Conservation (phyloP, 2,329 filamentous ascomycete genomes). For the Plectosphaerella cucumerina region DNA sequence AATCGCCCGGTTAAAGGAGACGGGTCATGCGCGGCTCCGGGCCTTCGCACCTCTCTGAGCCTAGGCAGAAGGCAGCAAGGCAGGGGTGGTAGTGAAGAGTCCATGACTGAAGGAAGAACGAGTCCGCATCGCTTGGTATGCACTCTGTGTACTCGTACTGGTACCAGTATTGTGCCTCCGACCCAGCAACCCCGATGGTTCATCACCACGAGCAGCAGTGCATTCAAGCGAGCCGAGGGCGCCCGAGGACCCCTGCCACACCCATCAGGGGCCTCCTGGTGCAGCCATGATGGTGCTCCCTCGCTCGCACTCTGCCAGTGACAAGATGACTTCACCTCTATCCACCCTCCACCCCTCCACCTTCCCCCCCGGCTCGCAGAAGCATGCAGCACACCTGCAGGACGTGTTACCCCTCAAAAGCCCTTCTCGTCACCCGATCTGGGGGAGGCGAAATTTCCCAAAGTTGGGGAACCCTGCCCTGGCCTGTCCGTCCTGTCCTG, state of each 20-base stretch:
- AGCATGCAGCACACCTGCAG: neutral
- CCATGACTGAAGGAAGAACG: too few relatives aligned
- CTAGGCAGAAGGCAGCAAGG: too few relatives aligned
- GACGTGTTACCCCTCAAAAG: neutral
- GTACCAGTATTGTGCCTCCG: too few relatives aligned
- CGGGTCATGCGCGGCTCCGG: too few relatives aligned
- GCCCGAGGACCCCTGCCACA: neutral
- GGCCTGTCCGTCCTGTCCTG: constrained; percentile 10
- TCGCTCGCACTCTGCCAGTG: neutral
- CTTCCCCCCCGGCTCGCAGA: neutral
- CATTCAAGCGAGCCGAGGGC: neutral
- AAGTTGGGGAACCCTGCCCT: constrained; percentile 8
- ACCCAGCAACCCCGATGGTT: too few relatives aligned
- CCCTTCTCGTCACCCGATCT: constrained; percentile 2
- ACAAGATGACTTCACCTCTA: neutral
- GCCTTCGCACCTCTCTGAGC: too few relatives aligned
- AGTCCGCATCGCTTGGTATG: too few relatives aligned
- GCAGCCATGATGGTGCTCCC: neutral
- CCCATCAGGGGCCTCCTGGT: neutral
- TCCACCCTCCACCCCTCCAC: neutral
- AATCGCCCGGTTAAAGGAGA: neutral
- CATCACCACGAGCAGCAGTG: too few relatives aligned
- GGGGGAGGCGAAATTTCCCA: neutral
- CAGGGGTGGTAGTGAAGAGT: too few relatives aligned
- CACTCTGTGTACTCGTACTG: too few relatives aligned